These are phyloP conservation scores for Collybiopsis confluens DNA, from an alignment of 768 basidiomycete species.

Conservation along the genomic window DNA sequence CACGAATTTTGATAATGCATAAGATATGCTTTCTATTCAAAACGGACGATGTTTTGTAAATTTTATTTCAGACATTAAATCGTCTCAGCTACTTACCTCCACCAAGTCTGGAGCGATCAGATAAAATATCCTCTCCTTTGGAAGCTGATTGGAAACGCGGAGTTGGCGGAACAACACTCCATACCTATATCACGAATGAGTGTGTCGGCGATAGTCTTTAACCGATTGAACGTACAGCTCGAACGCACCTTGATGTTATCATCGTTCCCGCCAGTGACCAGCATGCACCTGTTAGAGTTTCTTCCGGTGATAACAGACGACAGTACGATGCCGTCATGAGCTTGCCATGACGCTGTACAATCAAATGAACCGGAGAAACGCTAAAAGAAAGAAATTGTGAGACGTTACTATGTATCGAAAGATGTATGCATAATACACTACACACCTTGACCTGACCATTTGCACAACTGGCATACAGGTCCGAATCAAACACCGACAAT, in stretches of 20 bases:
- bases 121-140: conserved; percentile 10
- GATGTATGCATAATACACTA: too few species aligned
- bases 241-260: conserved; percentile 69
- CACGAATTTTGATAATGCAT: conserved; percentile 80
- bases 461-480: conserved; percentile 64
- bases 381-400: conserved; percentile 28
- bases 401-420: not conserved
- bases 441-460: conserved; percentile 67
- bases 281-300: conserved; percentile 27
- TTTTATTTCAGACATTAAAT: too few species aligned
- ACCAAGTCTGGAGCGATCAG: not conserved
- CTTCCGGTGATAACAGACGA: conserved; percentile 61
- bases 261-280: conserved; percentile 84
- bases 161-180: conserved; percentile 42
- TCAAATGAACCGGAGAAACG: conserved; percentile 84
- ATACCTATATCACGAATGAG: conserved; percentile 33
- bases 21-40: conserved; percentile 24
- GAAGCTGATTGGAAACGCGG: conserved; percentile 16
- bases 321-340: conserved; percentile 77
- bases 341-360: conserved; percentile 78
- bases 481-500: conserved; percentile 63
- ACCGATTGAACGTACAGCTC: not conserved
- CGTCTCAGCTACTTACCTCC: not conserved
- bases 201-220: not conserved
- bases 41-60: too few species aligned